Conservation (phyloP, 140 eudicot genomes). For the Senecio squalidus region DNA sequence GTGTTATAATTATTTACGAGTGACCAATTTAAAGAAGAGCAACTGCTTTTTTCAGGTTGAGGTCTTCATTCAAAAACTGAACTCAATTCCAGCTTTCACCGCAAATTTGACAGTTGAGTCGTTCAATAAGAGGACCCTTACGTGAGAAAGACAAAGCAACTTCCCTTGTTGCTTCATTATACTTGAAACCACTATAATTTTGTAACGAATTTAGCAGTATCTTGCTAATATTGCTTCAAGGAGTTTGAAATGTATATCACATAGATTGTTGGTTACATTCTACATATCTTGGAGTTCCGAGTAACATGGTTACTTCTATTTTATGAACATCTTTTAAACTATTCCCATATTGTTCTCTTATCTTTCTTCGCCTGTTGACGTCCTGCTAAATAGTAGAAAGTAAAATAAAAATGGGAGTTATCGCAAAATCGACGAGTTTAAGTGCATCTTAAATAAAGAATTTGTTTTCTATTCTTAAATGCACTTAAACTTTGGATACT, state of each 20-base stretch:
- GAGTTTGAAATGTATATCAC: not conserved
- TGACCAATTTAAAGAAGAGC: not conserved
- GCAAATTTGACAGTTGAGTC: slow-evolving; percentile 95
- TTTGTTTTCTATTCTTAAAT: too few relatives aligned
- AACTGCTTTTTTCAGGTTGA: slow-evolving; percentile 55
- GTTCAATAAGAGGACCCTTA: slow-evolving; percentile 85
- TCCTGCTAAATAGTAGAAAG: too few relatives aligned
- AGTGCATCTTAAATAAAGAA: too few relatives aligned
- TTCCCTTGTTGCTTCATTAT: slow-evolving; percentile 4
- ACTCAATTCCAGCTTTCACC: slow-evolving; percentile 94
- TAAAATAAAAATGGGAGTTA: too few relatives aligned
- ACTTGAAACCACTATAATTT: not conserved
- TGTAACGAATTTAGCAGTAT: slow-evolving; percentile 3
- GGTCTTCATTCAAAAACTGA: slow-evolving; percentile 69
- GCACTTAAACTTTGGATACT: too few relatives aligned
- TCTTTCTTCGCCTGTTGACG: too few relatives aligned
- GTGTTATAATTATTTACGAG: not conserved
- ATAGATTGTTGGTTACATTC: not conserved
- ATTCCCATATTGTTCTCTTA: too few relatives aligned
- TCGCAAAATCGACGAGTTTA: too few relatives aligned
- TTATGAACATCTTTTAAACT: too few relatives aligned
- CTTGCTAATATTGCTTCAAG: not conserved
- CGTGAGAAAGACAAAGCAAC: slow-evolving; percentile 36
- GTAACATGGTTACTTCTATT: not conserved
- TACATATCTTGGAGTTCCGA: too few relatives aligned